phyloP scores from a whole-genome alignment of 1,284 basidiomycete genomes.

The Melanopsichium pennsylvanicum region DNA sequence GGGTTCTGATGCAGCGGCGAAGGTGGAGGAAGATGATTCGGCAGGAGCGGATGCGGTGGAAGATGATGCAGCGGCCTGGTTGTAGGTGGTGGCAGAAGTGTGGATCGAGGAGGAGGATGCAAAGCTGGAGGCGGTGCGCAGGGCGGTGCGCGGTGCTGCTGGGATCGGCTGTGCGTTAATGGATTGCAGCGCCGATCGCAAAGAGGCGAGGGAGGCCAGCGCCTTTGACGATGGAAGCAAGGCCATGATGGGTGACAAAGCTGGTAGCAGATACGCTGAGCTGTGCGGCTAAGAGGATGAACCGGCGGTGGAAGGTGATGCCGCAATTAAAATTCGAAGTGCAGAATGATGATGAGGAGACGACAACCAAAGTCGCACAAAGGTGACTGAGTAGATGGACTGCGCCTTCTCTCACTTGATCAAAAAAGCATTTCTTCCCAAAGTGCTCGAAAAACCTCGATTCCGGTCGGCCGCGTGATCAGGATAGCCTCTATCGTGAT shows the following conservation, averaged over 20 bases:
- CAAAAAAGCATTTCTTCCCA: conserved; percentile 11
- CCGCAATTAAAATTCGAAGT: no score
- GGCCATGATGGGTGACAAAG: conserved; percentile 20
- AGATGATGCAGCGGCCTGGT: conserved; percentile 1
- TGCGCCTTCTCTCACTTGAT: neutral
- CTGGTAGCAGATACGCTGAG: no score
- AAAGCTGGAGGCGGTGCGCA: conserved; percentile 1
- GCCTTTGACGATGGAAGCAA: conserved; percentile 21
- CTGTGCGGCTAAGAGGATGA: no score
- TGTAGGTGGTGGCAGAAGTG: conserved; percentile 11
- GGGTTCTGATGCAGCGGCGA: conserved; percentile 2
- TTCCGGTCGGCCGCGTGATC: conserved; percentile 6
- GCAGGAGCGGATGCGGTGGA: conserved; percentile 4
- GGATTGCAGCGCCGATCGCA: conserved; percentile 26
- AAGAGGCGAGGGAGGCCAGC: conserved; percentile 23
- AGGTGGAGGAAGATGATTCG: conserved; percentile 4
- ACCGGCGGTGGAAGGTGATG: no score
- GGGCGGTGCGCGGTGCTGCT: conserved; percentile 7
- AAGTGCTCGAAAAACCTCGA: conserved; percentile 15
- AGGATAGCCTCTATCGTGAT: neutral
- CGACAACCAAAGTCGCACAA: no score
- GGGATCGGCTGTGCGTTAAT: conserved; percentile 24
- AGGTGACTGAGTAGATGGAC: no score
- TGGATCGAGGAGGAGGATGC: conserved; percentile 29
- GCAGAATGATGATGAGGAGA: conserved; percentile 1